A percentile compares a stretch with the other conserved stretches of the same genome.
phyloP scores from a whole-genome alignment of 2,329 filamentous ascomycete species.

The Sporothrix schenckii region DNA sequence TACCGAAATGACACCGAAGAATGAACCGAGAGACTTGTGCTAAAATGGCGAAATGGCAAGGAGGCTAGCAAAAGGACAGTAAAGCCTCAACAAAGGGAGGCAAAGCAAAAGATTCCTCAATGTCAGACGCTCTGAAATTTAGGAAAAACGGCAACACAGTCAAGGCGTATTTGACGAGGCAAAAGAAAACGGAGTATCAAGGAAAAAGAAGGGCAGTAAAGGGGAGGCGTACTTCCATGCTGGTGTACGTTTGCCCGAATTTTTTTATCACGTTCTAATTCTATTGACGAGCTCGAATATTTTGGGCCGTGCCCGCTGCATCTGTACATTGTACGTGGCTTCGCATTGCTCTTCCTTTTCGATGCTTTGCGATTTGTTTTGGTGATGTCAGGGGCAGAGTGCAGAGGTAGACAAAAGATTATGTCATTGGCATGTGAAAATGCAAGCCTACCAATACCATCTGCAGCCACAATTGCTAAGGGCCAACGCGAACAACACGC shows the following conservation, averaged over 20 bases:
- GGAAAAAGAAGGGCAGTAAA: background rate
- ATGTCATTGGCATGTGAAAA: constrained; percentile 29
- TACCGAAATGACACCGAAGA: constrained; percentile 31
- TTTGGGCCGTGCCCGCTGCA: background rate
- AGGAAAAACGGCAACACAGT: background rate
- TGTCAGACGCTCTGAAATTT: too few species aligned
- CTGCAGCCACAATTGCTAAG: background rate
- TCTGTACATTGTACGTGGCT: background rate
- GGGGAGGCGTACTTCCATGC: background rate
- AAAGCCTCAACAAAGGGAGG: background rate
- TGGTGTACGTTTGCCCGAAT: constrained; percentile 1
- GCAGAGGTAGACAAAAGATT: background rate
- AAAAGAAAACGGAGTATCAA: constrained; percentile 13
- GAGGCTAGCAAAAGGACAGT: background rate
- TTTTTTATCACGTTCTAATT: background rate
- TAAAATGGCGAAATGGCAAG: background rate
- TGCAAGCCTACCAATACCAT: background rate
- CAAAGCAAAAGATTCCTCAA: background rate
- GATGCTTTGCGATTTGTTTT: background rate
- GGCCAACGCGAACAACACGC: background rate
- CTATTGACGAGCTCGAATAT: background rate
- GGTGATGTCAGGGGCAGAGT: constrained; percentile 12
- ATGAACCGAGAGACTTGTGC: background rate
- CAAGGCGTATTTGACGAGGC: background rate
- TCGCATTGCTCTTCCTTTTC: background rate